phyloP scores from a whole-genome alignment of 2,329 filamentous ascomycete genomes.

The Penicillium sp. region DNA sequence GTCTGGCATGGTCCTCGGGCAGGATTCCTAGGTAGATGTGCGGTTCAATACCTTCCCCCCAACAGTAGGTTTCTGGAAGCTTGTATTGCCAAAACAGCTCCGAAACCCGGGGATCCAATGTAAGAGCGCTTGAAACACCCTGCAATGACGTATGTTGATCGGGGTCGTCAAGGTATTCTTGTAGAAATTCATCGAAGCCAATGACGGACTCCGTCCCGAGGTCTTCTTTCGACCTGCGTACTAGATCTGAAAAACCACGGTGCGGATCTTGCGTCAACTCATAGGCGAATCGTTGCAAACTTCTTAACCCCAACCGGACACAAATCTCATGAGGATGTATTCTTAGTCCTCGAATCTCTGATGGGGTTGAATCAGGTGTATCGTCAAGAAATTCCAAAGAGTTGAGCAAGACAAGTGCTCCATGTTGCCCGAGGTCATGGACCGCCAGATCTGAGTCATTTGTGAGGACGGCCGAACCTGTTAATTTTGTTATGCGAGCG shows the following conservation, averaged over 20 bases:
- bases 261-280: constrained; percentile 36
- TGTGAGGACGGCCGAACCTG: constrained; percentile 66
- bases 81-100: constrained; percentile 52
- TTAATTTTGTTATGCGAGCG: constrained; percentile 60
- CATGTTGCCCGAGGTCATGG: constrained; percentile 64
- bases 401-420: constrained; percentile 67
- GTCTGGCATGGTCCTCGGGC: constrained; percentile 56
- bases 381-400: constrained; percentile 53
- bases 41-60: constrained; percentile 17
- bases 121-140: background rate
- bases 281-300: constrained; percentile 41
- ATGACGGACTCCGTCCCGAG: constrained; percentile 11
- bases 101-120: constrained; percentile 51
- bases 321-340: constrained; percentile 40
- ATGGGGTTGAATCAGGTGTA: constrained; percentile 9
- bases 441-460: constrained; percentile 86
- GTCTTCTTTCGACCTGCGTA: constrained; percentile 31
- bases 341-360: constrained; percentile 32
- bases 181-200: constrained; percentile 33
- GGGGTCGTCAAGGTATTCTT: constrained; percentile 33
- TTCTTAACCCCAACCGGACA: constrained; percentile 32
- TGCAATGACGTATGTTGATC: background rate
- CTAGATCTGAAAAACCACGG: constrained; percentile 29
- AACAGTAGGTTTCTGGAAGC: constrained; percentile 17
- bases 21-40: constrained; percentile 67